Evolutionary conservation across 2,329 filamentous ascomycete genomes (phyloP), one percentile per base, ranked within the genome.

Genomic region (Rhinocladiella similis): DNA sequence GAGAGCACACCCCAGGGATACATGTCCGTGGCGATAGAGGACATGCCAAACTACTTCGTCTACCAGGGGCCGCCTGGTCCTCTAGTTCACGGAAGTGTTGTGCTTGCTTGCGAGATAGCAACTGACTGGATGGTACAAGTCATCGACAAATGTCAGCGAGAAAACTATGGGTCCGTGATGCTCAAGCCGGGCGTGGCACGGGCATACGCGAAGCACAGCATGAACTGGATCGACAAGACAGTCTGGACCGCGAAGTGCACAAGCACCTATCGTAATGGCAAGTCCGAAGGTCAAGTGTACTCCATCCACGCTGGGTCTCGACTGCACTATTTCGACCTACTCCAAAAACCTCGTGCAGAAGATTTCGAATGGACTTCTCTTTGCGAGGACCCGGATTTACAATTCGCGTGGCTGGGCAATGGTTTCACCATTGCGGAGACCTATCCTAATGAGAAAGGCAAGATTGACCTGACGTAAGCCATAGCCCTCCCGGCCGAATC

Each of bases 91-190:
- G 65, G 66, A 13, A 60, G 54, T n/a, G 54, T 66, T 22, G 49
- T 68, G 13, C 63, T 63, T 3, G 59, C 63, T 2, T 58, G 62
- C 0, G 63, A 67, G 29, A 59, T 53, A 4, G 25, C 61, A 9
- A 60, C 56, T 6, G 55, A 42, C 16, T 63, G 67, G 35, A 57
- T 59, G 4, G 4, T 25, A 4, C 4, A 25, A 7, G 22, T 25
- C 4, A 25, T 25, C 22, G 7, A 25, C 4, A 4, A 7, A 4
- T 5, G 4, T 25, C 38, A 18, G 41, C 22, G 25, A 57, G 80
- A 80, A 68, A 63, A 79, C 54, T 76, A 77, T 60, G 75, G 70
- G 7, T 69, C 71, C 38, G 63, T 72, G 43, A 72, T 73, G 43
- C 72, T 78, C 5, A 76, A 71, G 59, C 58, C 67, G 1, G 71